Evolutionary conservation across 306 rosid genomes (phyloP), one percentile per base, ranked within the genome.

Genomic region (Rosa chinensis): DNA sequence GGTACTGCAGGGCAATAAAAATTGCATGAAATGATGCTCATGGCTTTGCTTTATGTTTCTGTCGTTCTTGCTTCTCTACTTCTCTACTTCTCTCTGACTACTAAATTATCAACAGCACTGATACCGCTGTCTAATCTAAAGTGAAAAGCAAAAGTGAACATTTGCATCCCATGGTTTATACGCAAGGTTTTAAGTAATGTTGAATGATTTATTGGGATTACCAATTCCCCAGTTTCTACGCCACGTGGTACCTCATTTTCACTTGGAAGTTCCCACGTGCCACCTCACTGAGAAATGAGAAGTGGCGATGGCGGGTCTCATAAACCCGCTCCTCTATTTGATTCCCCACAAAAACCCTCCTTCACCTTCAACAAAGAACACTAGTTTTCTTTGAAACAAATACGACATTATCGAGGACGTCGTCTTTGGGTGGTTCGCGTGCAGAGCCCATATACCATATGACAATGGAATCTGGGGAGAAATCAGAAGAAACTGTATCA

Each of bases 31-130:
- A 39, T 73, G 74, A 63, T 73, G 21, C 58, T 59, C 69, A 68
- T 58, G n/a, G 61, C 48, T 48, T 69, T 80, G 68, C 85, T 84
- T 87, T 82, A 56, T 66, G 73, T 43, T 80, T 13, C 18, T 61
- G 37, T 32, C 37, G 37, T 61, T 43, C 13, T 63, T 73, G 78
- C 84, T 81, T 74, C 78, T 37, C 18, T 3, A 10, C 84, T 81
- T 74, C 78, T 43, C 10, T 1, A 10, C 84, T 81, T 74, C 78
- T 43, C 10, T 1, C 7, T 44, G 74, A 78, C 80, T 5, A n/a
- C 64, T 39, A 37, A 4, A 58, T 25, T 25, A 25, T 35, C 43
- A 63, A 43, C 52, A 20, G 63, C 17, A 49, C 18, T 25, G 39
- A 68, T 45, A 59, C 61, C 14, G 50, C 35, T 6, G 3, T 16